Base-by-base conservation (phyloP, 1,139 yeast species). In the Sugiyamaella novakii region DNA sequence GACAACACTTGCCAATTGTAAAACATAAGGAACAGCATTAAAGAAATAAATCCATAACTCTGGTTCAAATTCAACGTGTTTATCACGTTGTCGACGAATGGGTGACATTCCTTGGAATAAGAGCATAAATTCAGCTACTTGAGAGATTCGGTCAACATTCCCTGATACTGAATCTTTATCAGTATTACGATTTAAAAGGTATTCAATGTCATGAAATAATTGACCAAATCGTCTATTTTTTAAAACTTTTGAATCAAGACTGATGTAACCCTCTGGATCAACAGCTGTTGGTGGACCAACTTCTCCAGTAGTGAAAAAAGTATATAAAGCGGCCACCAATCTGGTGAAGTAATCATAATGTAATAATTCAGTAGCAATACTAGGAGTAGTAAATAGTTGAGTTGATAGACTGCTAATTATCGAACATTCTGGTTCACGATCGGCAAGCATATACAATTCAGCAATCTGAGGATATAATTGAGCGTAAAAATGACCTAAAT, bases 1-100 rank as follows among this genome's bases (percentile, higher is more conserved):
- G 12, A 71, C 65, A 22, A 62, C 58, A 12, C 65, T 60, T 2
- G 70, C 70, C 3, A 72, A 63, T 50, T 69, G 69, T 6, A 71
- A 58, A 4, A 71, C 63, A 35, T 63, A 69, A 2, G 74, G 87
- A 54, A 84, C 81, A 27, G 89, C 83, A 56, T 86, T 87, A 66
- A 87, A 87, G 60, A 81, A 87, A 0, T 87, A 79, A 0, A 92
- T 83, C 74, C 92, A 91, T 47, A 86, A 89, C 17, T 87, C 88
- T 40, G 83, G 83, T 62, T 92, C 98, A 63, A 86, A 92, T 62
- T 91, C 97, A 10, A 92, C 88, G 65, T 92, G 98, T 51, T 80
- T 82, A 11, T 78, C 75, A n/a, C 81, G 79, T 61, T 88, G 96
- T 54, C 98, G 75, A 56, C 76, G 78, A 60, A 88, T 70, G 0